Percentiles rank a stretch among this genome's conserved stretches.
Conservation (phyloP, 345 rosid genomes). For the Citrus inodora region DNA sequence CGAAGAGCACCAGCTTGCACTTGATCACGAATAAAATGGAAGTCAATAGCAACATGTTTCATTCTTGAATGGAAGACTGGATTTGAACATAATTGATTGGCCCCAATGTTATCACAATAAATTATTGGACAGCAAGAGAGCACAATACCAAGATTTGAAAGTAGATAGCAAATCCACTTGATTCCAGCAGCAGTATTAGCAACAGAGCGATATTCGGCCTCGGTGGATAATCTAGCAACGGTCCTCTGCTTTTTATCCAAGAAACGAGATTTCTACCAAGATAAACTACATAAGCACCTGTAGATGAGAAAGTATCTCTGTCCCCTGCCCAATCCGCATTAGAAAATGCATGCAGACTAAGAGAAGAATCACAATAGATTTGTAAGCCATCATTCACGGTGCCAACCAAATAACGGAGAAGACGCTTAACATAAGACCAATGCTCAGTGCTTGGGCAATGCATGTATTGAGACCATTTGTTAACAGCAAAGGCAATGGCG, state of each 20-base stretch:
- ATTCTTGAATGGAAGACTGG: too few relatives aligned
- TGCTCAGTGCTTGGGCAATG: neutral
- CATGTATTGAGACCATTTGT: neutral
- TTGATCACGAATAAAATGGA: too few relatives aligned
- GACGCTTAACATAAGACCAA: neutral
- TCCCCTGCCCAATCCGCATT: neutral
- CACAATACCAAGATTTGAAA: too few relatives aligned
- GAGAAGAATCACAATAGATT: neutral
- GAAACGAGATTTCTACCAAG: neutral
- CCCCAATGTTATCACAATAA: too few relatives aligned
- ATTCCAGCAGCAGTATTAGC: neutral
- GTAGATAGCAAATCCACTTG: neutral
- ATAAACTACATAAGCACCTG: neutral
- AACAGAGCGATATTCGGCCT: neutral
- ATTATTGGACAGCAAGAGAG: too few relatives aligned
- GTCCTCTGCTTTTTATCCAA: too few relatives aligned
- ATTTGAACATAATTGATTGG: too few relatives aligned
- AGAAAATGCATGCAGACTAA: neutral
- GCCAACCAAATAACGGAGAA: neutral
- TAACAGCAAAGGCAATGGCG: neutral
- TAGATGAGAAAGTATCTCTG: neutral
- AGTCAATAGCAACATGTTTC: too few relatives aligned
- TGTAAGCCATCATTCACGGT: neutral
- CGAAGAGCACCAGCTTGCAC: too few relatives aligned
- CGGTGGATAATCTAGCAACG: neutral